Conservation (phyloP, 768 basidiomycete species). For the Panus rudis region DNA sequence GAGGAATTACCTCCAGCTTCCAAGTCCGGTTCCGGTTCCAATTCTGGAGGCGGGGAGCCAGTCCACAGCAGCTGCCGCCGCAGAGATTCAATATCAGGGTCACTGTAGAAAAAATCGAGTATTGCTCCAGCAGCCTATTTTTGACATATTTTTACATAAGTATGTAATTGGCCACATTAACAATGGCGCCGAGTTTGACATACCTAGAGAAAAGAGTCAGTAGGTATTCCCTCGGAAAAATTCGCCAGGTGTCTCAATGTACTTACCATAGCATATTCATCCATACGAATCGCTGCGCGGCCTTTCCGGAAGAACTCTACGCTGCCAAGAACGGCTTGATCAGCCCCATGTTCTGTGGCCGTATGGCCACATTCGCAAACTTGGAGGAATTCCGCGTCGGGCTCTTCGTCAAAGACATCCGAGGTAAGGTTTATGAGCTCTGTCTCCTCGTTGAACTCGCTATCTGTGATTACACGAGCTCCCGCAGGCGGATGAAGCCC, state of each 20-base stretch:
- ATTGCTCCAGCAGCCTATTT: slow-evolving; percentile 74
- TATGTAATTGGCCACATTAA: no score
- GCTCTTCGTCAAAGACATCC: slow-evolving; percentile 69
- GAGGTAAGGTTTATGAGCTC: slow-evolving; percentile 50
- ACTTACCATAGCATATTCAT: slow-evolving; percentile 74
- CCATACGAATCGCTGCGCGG: slow-evolving; percentile 71
- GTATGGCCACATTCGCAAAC: slow-evolving; percentile 67
- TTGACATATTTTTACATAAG: no score
- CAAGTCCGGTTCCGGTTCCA: no score
- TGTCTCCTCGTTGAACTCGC: slow-evolving; percentile 33
- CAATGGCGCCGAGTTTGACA: no score
- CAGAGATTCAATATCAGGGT: slow-evolving; percentile 62
- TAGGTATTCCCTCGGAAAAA: background rate
- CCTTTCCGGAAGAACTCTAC: slow-evolving; percentile 67
- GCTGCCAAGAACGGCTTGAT: slow-evolving; percentile 45
- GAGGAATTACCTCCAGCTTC: slow-evolving; percentile 46
- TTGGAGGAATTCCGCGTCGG: slow-evolving; percentile 46
- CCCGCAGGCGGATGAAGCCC: slow-evolving; percentile 61
- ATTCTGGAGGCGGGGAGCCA: no score
- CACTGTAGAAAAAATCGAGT: slow-evolving; percentile 71
- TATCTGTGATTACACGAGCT: slow-evolving; percentile 54
- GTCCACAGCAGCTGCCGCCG: slow-evolving; percentile 68
- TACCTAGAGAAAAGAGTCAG: slow-evolving; percentile 7
- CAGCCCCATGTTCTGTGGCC: slow-evolving; percentile 59
- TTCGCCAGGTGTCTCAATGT: background rate